Base-by-base conservation (phyloP, 2,329 filamentous ascomycete species). In the Grosmannia huntii region DNA sequence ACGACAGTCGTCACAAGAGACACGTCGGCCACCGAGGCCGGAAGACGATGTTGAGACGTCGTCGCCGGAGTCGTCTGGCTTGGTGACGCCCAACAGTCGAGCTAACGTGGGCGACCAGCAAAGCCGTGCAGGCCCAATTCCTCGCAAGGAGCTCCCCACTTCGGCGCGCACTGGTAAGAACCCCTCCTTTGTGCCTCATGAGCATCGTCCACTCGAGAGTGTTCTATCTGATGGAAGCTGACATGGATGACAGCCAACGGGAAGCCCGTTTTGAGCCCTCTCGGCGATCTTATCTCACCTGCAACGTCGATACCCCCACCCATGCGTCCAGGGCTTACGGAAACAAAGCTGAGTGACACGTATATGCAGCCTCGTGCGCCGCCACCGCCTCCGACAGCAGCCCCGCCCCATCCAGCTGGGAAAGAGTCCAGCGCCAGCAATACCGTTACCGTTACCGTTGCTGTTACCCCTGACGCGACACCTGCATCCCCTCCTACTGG, bases 131-230 rank as follows among this genome's bases (percentile, higher is more conserved):
- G 81, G 63, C 66, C 23, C 75, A 23, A 79, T 87, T 60, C 65
- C 81, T 12, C 78, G 86, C 64, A 91, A 89, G 68, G 87, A 91
- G 53, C 66, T 86, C 48, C 73, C 77, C 5, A 58, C 70, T 11
- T 66, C 66, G 21, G 67, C 71, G 27, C 74, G 74, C 63, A 74
- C 70, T 64, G 67, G 78, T 80, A 73, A 70, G 72, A 68, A 52
- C 53, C 53, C 41, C 19, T 5, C 41, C 19, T 19, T 19, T 44
- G 41, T 44, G 7, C 16, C 19, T 16, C 38, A 9, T 41, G 38
- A 14, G 38, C 9, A 41, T 41, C 6, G 5, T 5, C 14, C 14
- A 19, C 38, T 41, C 21, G 41, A 52, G 19, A 12, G 5, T 50
- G 6, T 25, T 5, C 3, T 12, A 12, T 50, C 19, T 36, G 14